Evolutionary conservation across 352 stramenopile genomes (phyloP), one percentile per base, ranked within the genome.

Genomic region (Globisporangium spinosum): DNA sequence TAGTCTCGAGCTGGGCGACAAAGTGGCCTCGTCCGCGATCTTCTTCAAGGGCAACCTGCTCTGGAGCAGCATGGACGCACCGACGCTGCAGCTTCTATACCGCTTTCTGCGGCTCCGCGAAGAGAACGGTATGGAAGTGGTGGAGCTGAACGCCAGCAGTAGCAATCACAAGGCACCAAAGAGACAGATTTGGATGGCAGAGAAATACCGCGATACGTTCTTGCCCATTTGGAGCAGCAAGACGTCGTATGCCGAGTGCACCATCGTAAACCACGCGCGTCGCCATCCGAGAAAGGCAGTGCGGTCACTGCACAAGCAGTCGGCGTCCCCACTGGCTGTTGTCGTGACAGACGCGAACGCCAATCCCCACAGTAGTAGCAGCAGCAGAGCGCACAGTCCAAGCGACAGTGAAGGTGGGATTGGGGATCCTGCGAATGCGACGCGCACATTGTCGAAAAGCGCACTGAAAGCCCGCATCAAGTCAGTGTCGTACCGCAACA

Each of bases 151-250:
- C 5, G 10, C 34, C 17, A n/a, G 20, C n/a, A 34, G 13, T 9
- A 35, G 9, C 9, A n/a, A 22, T 7, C 15, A 20, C 23, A 35
- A 38, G 22, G 8, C 1, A 27, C 1, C 20, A 20, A 22, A 22
- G 7, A 22, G 47, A 27, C 54, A 32, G 13, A 32, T 65, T 15
- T 91, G 83, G 83, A 87, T 87, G 79, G 3, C 20, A 15, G 60
- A 69, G 20, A 75, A 76, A 23, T 91, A 89, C 59, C 72, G 82
- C 6, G 73, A 91, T 54, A 85, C 83, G 1, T 91, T 89, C 63
- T 73, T 75, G 23, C 79, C 83, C 25, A 47, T 91, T 40, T 91
- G 80, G 80, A 84, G 79, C 9, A 91, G 83, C 67, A 86, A 87
- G 53, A 71, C 77, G 20, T 78, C 79, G 2, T 91, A 89, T 57